Conservation (phyloP, 1,284 basidiomycete species). For the Papiliotrema nemorosa region DNA sequence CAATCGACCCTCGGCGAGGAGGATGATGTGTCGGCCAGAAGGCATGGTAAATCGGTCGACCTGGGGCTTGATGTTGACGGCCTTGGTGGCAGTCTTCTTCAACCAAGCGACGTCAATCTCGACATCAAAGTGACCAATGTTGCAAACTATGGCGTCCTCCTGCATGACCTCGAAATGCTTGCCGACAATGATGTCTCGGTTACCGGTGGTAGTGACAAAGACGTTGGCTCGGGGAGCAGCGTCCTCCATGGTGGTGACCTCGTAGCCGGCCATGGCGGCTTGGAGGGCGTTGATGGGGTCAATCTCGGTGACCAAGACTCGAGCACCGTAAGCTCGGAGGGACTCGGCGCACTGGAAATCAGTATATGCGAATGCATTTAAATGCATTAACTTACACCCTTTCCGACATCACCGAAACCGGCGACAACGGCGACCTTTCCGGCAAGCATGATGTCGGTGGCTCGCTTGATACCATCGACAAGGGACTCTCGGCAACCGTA, state of each 20-base stretch:
- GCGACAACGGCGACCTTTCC: constrained; percentile 99
- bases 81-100: constrained; percentile 83
- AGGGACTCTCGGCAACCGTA: constrained; percentile 99
- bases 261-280: constrained; percentile 99
- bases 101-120: constrained; percentile 99
- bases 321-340: constrained; percentile 91
- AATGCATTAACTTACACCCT: constrained; percentile 67
- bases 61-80: constrained; percentile 96
- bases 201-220: constrained; percentile 98
- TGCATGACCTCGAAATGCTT: constrained; percentile 93
- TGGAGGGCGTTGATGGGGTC: constrained; percentile 99
- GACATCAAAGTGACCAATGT: constrained; percentile 98
- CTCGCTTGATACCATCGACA: constrained; percentile 99
- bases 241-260: constrained; percentile 98
- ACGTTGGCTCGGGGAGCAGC: constrained; percentile 83
- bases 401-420: constrained; percentile 98
- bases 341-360: constrained; percentile 84
- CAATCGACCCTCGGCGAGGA: constrained; percentile 96
- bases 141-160: constrained; percentile 98
- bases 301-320: constrained; percentile 95
- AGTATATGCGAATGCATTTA: background rate
- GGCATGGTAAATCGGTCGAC: constrained; percentile 96
- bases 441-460: constrained; percentile 99
- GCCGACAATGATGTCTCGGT: constrained; percentile 94
- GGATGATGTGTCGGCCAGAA: constrained; percentile 87